Percentiles rank a stretch among this genome's conserved stretches.
Evolutionary conservation across 1,284 basidiomycete species (phyloP).

Genomic region (Sanguinoderma infundibulare): DNA sequence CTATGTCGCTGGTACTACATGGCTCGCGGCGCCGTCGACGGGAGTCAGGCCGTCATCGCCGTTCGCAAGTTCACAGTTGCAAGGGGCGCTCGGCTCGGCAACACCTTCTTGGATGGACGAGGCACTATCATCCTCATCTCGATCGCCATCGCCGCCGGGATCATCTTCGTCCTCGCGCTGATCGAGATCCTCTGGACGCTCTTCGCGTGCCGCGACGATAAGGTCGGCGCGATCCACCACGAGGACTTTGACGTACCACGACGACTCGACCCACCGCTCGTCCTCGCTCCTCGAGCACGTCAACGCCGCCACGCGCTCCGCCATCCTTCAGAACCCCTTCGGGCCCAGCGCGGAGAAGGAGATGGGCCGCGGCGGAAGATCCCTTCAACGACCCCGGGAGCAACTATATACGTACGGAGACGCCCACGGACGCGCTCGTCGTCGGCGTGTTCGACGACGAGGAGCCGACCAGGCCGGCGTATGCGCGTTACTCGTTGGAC

Average conservation of each 20-base stretch:
- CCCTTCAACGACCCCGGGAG: conserved; percentile 67
- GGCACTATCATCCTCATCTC: conserved; percentile 96
- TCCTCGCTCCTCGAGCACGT: conserved; percentile 86
- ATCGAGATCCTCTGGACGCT: conserved; percentile 91
- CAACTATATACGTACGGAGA: conserved; percentile 76
- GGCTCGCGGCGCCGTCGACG: conserved; percentile 85
- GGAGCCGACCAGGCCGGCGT: conserved; percentile 69
- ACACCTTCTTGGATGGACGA: conserved; percentile 82
- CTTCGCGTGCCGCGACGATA: conserved; percentile 78
- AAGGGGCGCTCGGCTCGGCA: conserved; percentile 86
- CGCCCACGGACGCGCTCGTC: conserved; percentile 77
- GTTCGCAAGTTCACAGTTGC: conserved; percentile 69
- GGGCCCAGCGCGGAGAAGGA: conserved; percentile 56
- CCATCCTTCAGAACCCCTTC: conserved; percentile 68
- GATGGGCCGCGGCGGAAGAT: conserved; percentile 47
- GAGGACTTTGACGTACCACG: conserved; percentile 73
- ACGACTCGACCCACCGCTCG: conserved; percentile 74
- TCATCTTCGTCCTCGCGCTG: conserved; percentile 90
- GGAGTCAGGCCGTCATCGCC: conserved; percentile 80
- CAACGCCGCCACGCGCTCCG: conserved; percentile 82
- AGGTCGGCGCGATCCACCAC: conserved; percentile 58
- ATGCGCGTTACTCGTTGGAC: conserved; percentile 81
- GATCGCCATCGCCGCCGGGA: conserved; percentile 94
- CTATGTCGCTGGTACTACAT: conserved; percentile 83
- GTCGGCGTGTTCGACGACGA: conserved; percentile 65